Percentiles rank a stretch among this genome's conserved stretches.
Evolutionary conservation across 2,329 filamentous ascomycete genomes (phyloP).

Genomic region (Aspergillus sp.): DNA sequence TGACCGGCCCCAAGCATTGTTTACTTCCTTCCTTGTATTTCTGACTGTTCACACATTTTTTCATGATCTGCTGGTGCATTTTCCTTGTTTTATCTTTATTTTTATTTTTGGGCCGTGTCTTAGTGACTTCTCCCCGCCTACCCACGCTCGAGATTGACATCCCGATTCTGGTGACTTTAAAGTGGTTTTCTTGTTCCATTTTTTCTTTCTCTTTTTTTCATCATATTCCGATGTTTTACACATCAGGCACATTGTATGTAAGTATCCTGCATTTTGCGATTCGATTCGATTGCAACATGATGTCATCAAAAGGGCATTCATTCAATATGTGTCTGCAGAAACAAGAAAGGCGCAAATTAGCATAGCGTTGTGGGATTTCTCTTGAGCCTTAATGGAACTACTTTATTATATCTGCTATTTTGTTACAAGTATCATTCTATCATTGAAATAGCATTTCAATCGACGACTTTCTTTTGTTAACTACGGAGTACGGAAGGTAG

Average conservation of each 20-base stretch:
- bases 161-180: background rate
- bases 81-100: background rate
- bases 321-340: background rate
- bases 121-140: background rate
- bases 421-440: too few relatives aligned
- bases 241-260: background rate
- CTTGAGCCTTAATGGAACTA: background rate
- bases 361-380: conserved; percentile 6
- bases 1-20: background rate
- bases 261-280: conserved; percentile 5
- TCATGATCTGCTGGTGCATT: background rate
- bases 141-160: background rate
- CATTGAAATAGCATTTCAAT: background rate
- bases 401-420: too few relatives aligned
- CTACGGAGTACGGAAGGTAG: too few relatives aligned
- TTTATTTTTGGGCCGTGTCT: conserved; percentile 4
- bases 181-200: background rate
- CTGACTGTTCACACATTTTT: background rate
- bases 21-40: conserved; percentile 2
- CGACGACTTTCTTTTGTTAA: too few relatives aligned
- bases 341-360: conserved; percentile 6
- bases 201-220: background rate
- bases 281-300: conserved; percentile 2
- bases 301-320: too few relatives aligned
- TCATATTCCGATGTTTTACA: background rate